Conservation (phyloP, 352 stramenopile species). For the Pythium myriotylum region DNA sequence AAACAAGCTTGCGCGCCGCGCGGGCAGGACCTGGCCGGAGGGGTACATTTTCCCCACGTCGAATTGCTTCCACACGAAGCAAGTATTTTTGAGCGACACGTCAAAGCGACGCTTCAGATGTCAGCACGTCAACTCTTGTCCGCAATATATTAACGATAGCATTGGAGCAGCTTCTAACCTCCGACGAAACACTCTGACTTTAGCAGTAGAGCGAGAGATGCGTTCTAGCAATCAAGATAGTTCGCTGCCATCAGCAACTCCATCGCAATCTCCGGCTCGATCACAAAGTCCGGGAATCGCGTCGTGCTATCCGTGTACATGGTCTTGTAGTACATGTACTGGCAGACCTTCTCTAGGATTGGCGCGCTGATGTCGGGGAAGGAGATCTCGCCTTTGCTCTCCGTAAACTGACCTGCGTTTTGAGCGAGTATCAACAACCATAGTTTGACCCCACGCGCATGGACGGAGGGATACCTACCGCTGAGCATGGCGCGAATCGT, state of each 20-base stretch:
- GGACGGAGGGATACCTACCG: conserved; percentile 64
- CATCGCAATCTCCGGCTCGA: conserved; percentile 97
- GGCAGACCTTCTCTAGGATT: conserved; percentile 97
- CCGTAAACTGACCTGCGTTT: conserved; percentile 84
- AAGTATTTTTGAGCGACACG: conserved; percentile 16
- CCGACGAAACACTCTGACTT: no score
- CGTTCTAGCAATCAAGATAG: conserved; percentile 93
- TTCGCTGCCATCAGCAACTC: conserved; percentile 98
- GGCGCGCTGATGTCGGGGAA: conserved; percentile 96
- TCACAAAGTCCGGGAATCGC: conserved; percentile 97
- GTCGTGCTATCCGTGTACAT: conserved; percentile 94
- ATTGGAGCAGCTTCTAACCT: no score
- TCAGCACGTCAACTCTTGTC: no score
- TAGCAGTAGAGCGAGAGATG: no score
- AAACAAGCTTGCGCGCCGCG: conserved; percentile 42
- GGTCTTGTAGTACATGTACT: conserved; percentile 99
- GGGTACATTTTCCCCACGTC: conserved; percentile 29
- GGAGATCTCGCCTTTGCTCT: conserved; percentile 95
- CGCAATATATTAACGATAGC: conserved; percentile 17
- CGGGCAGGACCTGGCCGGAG: conserved; percentile 35
- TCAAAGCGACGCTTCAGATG: neutral
- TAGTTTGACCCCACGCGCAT: no score
- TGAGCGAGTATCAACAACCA: neutral
- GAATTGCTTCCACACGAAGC: no score
- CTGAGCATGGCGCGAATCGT: conserved; percentile 98